Evolutionary conservation across 2,329 filamentous ascomycete species (phyloP), one percentile per base, ranked within the genome.

Genomic region (Verticillium tricorpus): DNA sequence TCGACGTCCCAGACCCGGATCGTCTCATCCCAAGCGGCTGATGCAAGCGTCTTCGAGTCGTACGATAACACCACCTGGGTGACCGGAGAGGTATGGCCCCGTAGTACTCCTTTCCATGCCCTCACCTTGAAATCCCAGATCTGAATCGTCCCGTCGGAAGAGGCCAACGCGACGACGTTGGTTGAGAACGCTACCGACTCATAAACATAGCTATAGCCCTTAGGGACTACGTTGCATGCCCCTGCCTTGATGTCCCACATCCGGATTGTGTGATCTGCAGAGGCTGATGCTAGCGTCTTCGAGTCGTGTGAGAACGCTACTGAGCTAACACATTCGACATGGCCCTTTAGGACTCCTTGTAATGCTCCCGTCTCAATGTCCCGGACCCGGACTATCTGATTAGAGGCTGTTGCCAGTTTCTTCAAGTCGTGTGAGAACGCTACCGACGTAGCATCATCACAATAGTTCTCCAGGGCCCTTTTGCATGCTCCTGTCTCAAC

Each of bases 301-400:
- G 62, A 50, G 57, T 68, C 63, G 32, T 59, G 63, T 6, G 68
- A 65, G 56, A 70, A 69, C 5, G 58, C 60, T 19, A 71, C 40
- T 14, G 62, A 61, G 3, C 28, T 28, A 28, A 28, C 6, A 6
- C 5, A 0, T 4, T 6, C 4, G 4, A 28, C 5, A 28, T 28
- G 28, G 5, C 28, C 28, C 28, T 28, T 5, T 28, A 28, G 28
- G 28, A 28, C 28, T 28, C 28, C 28, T 28, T 28, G 28, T 5
- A 6, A 28, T 28, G 4, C 28, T 28, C 28, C 28, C 28, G 28
- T 28, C 28, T 28, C 28, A 5, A 28, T 28, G 28, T 28, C 28
- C 28, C 28, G 4, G 5, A 28, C 28, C 28, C 5, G 28, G 28
- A 28, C 28, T 28, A 28, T 28, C 28, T 28, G 1, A 28, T 28